Evolutionary conservation across 768 basidiomycete species (phyloP), one percentile per base, ranked within the genome.

Genomic region (Boletus pseudopeckii): DNA sequence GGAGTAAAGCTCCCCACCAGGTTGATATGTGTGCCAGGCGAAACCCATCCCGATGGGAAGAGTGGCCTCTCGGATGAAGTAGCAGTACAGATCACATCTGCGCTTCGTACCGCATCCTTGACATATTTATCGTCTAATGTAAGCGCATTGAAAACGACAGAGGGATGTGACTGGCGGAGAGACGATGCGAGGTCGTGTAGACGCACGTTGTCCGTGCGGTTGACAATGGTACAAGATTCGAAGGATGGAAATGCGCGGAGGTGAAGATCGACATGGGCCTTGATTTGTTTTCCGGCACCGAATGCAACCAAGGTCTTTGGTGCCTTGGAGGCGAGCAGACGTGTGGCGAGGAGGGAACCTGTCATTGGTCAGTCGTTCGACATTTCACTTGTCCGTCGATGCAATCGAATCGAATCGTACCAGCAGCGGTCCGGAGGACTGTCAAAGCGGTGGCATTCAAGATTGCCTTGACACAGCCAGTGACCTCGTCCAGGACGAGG

Each of bases 1-100:
- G 88, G 88, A 17, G 77, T 93, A 64, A 90, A 95, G 52, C 88
- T 90, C 6, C 92, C 92, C 26, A 92, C 81, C 3, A 94, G 72
- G 52, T 91, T 82, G 33, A 95, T 61, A 59, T 90, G 88, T 0
- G 87, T 77, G 0, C 84, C 83, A 2, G 77, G 66, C 4, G 75
- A 72, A 11, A 92, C 82, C 77, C 83, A 85, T 0, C 74, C 63
- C 0, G 83, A 81, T 3, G 83, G 80, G 67, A 95, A 91, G 3
- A 95, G 78, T 1, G 92, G 85, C 2, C 50, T 56, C 0, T 78
- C 80, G 17, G 90, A 84, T 0, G 90, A 80, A 1, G 92, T 95
- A 0, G 89, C 89, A 3, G 80, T 78, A 57, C 88, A 82, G 50
- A 95, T 83, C 48, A 92, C 80, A 6, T 70, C 54, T 34, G 66